These are phyloP conservation scores for Ganoderma sp. DNA, from an alignment of 1,284 basidiomycete species.

Conservation along the genomic window DNA sequence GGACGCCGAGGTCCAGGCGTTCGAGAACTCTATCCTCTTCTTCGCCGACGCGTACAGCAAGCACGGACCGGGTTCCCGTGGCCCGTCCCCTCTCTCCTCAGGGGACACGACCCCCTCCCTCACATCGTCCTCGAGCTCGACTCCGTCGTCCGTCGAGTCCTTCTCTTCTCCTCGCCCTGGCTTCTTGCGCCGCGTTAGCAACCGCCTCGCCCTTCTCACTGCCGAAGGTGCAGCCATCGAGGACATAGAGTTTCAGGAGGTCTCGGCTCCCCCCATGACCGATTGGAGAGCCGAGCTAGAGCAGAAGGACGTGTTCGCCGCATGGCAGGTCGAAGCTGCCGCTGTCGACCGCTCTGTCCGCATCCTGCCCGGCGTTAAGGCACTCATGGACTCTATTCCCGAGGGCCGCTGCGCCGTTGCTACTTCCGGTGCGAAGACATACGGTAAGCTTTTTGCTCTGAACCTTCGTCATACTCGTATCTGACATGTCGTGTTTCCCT, in stretches of 20 bases:
- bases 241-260: too few species aligned
- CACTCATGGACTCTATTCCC: conserved; percentile 72
- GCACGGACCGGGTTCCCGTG: conserved; percentile 40
- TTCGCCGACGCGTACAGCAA: conserved; percentile 70
- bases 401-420: conserved; percentile 74
- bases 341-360: conserved; percentile 70
- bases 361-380: conserved; percentile 76
- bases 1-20: conserved; percentile 68
- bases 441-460: conserved; percentile 49
- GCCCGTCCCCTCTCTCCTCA: too few species aligned
- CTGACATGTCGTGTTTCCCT: conserved; percentile 21
- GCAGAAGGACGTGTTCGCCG: conserved; percentile 46
- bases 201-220: conserved; percentile 51
- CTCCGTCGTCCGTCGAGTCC: not conserved
- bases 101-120: not conserved
- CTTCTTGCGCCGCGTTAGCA: conserved; percentile 54
- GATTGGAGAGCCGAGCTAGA: not conserved
- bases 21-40: conserved; percentile 74
- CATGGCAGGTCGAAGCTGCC: conserved; percentile 66
- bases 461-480: conserved; percentile 11
- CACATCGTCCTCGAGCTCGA: not conserved
- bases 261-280: too few species aligned
- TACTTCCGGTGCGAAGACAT: conserved; percentile 78
- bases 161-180: conserved; percentile 39
- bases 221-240: conserved; percentile 40